Evolutionary conservation across 208 protist species (phyloP), one percentile per base, ranked within the genome.

Genomic region (Leishmania braziliensis): DNA sequence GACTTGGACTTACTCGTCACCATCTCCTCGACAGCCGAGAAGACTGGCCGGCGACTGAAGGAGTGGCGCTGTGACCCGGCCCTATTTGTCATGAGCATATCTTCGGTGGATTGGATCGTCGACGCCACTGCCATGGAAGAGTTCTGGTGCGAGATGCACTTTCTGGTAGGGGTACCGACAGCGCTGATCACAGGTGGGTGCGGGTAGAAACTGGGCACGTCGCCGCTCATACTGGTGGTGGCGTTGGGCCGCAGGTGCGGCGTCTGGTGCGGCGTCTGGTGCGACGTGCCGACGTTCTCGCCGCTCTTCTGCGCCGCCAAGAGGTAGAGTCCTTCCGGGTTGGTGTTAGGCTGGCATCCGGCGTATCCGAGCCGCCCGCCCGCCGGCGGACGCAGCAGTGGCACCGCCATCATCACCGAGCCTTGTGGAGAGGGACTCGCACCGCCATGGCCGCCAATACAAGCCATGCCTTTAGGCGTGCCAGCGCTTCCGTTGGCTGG

Each of bases 21-120:
- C 50, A 68, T 75, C 77, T 86, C 82, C 78, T 86, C 82, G 1
- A 86, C 71, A 9, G 82, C 77, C 5, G 82, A 82, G 33, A 86
- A 86, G 53, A 86, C 65, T 5, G 82, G 77, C 43, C 58, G 77
- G 36, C 82, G 77, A 69, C 36, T 70, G 73, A 86, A 86, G 23
- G 82, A 86, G 33, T 82, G 82, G 8, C 78, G 73, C 0, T 74
- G 78, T 53, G 53, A 60, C 18, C 62, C 62, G 8, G 72, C 46
- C 1, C 78, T 53, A 16, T 33, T 29, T 46, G 43, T 1, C 66
- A 80, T 79, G 43, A 48, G 73, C 74, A 54, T 50, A 58, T 86
- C 82, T 68, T 65, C 54, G 23, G 72, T 54, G n/a, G 63, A 54
- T 76, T 82, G 82, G 48, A 79, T 60, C 39, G 66, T 51, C 29